Evolutionary conservation across 2,329 filamentous ascomycete genomes (phyloP).

Genomic region (Coniosporium tulheliwenetii): DNA sequence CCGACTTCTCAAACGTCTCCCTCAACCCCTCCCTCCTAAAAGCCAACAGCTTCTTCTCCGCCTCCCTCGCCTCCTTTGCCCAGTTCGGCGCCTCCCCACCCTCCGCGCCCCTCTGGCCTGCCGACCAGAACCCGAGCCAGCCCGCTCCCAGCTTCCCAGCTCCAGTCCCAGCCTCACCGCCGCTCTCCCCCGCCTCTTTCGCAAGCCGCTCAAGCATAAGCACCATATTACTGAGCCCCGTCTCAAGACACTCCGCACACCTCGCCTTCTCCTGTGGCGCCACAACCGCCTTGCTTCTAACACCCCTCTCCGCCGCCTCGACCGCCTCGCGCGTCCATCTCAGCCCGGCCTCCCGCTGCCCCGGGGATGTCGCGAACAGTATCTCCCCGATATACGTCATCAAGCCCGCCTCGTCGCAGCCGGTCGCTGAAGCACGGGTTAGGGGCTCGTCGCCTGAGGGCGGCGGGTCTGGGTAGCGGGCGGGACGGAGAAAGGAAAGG

Average conservation of each 20-base stretch:
- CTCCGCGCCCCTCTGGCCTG: slow-evolving; percentile 25
- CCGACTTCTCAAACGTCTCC: slow-evolving; percentile 35
- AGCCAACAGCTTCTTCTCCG: slow-evolving; percentile 36
- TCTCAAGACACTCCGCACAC: slow-evolving; percentile 62
- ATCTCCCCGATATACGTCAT: slow-evolving; percentile 92
- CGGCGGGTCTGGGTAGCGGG: slow-evolving; percentile 51
- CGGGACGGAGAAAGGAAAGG: slow-evolving; percentile 18
- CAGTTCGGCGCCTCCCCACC: slow-evolving; percentile 20
- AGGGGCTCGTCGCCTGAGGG: slow-evolving; percentile 55
- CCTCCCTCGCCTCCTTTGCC: slow-evolving; percentile 10
- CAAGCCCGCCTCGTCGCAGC: slow-evolving; percentile 74
- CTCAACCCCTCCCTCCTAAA: slow-evolving; percentile 36
- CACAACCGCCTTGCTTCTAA: slow-evolving; percentile 3
- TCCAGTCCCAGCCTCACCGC: background rate
- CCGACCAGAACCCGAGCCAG: slow-evolving; percentile 15
- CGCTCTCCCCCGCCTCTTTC: slow-evolving; percentile 19
- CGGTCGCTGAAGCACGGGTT: slow-evolving; percentile 39
- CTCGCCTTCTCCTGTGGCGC: slow-evolving; percentile 34
- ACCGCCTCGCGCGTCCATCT: slow-evolving; percentile 85
- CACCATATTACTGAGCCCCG: slow-evolving; percentile 68
- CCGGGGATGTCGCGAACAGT: slow-evolving; percentile 51
- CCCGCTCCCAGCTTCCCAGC: background rate
- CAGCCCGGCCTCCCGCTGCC: slow-evolving; percentile 51
- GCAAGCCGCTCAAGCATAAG: slow-evolving; percentile 58
- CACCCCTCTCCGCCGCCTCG: slow-evolving; percentile 44